Evolutionary conservation across 2,329 filamentous ascomycete genomes (phyloP).

Genomic region (Metarhizium sp.): DNA sequence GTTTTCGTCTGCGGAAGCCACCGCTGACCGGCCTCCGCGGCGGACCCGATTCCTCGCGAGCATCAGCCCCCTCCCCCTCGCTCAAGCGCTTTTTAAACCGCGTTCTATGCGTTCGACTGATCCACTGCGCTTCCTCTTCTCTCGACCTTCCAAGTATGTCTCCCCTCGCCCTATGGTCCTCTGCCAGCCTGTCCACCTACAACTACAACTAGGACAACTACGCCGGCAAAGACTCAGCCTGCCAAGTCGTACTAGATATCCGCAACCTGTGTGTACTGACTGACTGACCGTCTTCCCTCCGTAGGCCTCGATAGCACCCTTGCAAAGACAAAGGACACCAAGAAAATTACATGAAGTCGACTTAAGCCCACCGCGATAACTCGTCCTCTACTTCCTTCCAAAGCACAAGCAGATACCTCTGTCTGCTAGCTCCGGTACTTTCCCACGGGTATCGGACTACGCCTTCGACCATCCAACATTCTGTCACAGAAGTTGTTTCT

Average conservation of each 20-base stretch:
- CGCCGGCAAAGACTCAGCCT: too few relatives aligned
- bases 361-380: background rate
- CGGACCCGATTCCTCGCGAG: background rate
- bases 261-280: too few relatives aligned
- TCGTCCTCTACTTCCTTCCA: background rate
- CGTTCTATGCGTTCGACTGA: slow-evolving; percentile 84
- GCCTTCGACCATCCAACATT: slow-evolving; percentile 67
- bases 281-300: too few relatives aligned
- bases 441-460: slow-evolving; percentile 70
- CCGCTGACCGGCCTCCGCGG: background rate
- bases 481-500: slow-evolving; percentile 73
- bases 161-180: too few relatives aligned
- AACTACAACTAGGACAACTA: background rate
- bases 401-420: slow-evolving; percentile 10
- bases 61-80: background rate
- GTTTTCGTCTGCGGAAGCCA: background rate
- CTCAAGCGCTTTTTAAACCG: background rate
- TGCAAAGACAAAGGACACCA: background rate
- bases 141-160: slow-evolving; percentile 76
- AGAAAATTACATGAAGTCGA: slow-evolving; percentile 4
- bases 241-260: too few relatives aligned
- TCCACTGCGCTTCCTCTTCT: slow-evolving; percentile 86
- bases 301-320: slow-evolving; percentile 53
- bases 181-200: background rate
- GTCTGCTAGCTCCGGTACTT: slow-evolving; percentile 72